Base-by-base conservation (phyloP, 2,329 filamentous ascomycete species). In the Chrysoporthe puriensis region DNA sequence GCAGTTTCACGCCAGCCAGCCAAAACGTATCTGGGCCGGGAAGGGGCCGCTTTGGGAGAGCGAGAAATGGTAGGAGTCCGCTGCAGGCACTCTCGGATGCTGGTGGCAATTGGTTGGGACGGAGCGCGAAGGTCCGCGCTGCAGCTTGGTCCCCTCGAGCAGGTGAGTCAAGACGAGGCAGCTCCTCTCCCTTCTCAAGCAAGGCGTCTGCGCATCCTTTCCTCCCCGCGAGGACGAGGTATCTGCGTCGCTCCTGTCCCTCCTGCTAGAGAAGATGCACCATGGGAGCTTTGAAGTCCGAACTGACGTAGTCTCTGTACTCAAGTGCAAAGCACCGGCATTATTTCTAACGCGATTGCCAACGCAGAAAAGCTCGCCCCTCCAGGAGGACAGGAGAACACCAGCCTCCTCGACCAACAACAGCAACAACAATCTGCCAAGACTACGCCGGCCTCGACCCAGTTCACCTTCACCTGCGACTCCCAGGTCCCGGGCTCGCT, bases 401-500 rank as follows among this genome's bases (percentile, higher is more conserved):
- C 90, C 71, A 95, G 91, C 77, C 84, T 94, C 69, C 80, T 96
- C 61, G 26, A 26, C 26, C 26, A 26, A 26, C 26, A 26, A 26
- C 90, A 93, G 67, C 91, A 70, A 46, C 69, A 65, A 54, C 81
- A 86, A 21, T 79, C 83, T 6, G 83, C 83, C 67, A 90, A 87
- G 73, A 76, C 86, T 4, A 88, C 86, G 46, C 88, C 92, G 4
- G 87, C 90, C 6, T 93, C 94, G 66, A 91, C 92, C 0, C 93
- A 97, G 73, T 99, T 99, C 77, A 99, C 96, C 11, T 99, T 99
- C 76, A 97, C 93, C 14, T 97, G 94, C 79, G 92, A 96, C 74
- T 95, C 94, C 1, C 93, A 96, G 76, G 93, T 94, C 48, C 90
- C 92, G 0, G 93, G 91, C 68, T 89, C 91, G 66, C 87, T 93